Base-by-base conservation (phyloP, 1,284 basidiomycete genomes). In the Ustilago esculenta region DNA sequence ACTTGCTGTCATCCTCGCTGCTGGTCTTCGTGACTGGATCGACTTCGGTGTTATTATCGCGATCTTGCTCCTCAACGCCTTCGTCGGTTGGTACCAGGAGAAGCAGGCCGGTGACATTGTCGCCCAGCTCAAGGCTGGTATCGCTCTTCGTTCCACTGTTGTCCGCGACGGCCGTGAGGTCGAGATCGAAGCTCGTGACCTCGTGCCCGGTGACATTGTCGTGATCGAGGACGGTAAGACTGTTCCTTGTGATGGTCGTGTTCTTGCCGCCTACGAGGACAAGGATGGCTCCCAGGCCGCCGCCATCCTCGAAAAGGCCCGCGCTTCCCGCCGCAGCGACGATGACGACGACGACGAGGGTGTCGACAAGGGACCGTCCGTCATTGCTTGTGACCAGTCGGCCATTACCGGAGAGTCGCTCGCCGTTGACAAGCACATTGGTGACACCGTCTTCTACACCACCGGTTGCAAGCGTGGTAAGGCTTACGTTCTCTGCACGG, bases 21-120 rank as follows among this genome's bases (percentile, higher is more conserved):
- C 74, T 57, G 83, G 82, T 82, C 78, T 83, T n/a, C 80, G 73
- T 54, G 82, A 83, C 73, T 83, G 83, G 83, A 83, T 83, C 61
- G 86, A 86, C 76, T 85, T 87, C 73, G 86, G 86, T 80, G 85
- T 86, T 44, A 86, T 86, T 54, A 83, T 84, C 53, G 75, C 80
- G 70, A 73, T 67, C 37, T 51, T 74, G 41, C 55, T 83, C 45
- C 77, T 84, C 65, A 87, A 87, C 82, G 86, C 86, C 39, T 83
- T 84, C 53, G 86, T 87, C 66, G 86, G 86, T 49, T 86, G 86
- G 86, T 87, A 86, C 76, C 73, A 87, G 75, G 86, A 87, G 73
- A 86, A 86, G 83, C 79, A 82, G 82, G 82, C 85, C 33, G 85
- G 85, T 51, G 85, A 85, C 75, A 85, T 85, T 73, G 85, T 85